phyloP scores from a whole-genome alignment of 2,329 filamentous ascomycete species.

The Talaromyces sp. region DNA sequence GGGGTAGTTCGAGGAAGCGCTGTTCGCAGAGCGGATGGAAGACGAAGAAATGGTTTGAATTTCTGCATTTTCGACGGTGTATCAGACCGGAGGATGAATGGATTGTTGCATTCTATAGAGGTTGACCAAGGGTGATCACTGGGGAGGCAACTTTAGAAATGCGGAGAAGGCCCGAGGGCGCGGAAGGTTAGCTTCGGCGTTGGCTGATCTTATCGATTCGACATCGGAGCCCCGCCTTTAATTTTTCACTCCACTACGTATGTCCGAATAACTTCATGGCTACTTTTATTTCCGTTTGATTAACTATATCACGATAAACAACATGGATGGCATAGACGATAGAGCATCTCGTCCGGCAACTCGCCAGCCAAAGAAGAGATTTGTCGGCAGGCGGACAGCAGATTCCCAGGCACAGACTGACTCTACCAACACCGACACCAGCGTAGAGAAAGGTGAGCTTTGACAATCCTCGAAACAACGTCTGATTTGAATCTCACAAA shows the following conservation, averaged over 20 bases:
- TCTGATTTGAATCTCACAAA: not conserved
- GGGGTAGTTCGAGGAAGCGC: not conserved
- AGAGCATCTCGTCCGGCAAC: conserved; percentile 31
- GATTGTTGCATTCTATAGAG: not conserved
- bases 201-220: conserved; percentile 1
- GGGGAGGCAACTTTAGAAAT: not conserved
- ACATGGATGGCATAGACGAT: conserved; percentile 18
- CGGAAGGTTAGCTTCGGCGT: conserved; percentile 4
- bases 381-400: conserved; percentile 78
- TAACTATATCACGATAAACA: not conserved
- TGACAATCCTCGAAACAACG: not conserved
- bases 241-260: not conserved
- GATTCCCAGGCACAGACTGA: conserved; percentile 54
- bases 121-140: not conserved
- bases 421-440: conserved; percentile 58
- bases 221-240: conserved; percentile 6
- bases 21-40: conserved; percentile 18
- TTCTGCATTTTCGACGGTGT: conserved; percentile 24
- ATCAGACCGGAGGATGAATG: not conserved
- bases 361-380: conserved; percentile 82
- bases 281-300: not conserved
- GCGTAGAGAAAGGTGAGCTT: conserved; percentile 36
- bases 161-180: not conserved
- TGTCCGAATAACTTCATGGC: not conserved
- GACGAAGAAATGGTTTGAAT: conserved; percentile 26